Evolutionary conservation across 2,329 filamentous ascomycete genomes (phyloP).

Genomic region (Scedosporium aurantiacum): DNA sequence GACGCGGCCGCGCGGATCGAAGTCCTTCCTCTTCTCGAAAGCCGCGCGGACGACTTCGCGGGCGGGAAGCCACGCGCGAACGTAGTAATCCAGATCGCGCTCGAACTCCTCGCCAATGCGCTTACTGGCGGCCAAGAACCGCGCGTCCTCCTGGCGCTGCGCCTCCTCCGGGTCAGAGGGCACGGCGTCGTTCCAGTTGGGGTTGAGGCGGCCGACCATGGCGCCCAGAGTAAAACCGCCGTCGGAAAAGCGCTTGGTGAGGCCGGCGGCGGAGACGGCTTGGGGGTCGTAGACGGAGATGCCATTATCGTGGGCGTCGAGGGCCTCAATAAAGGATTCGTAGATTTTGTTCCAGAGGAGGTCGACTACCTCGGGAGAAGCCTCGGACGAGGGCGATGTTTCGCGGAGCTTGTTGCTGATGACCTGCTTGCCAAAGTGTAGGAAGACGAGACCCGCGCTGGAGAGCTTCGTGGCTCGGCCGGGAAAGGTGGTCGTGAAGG

Average conservation of each 20-base stretch:
- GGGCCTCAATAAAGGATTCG: conserved; percentile 83
- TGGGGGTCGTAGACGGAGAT: conserved; percentile 70
- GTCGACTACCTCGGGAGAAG: conserved; percentile 51
- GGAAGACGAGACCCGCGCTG: conserved; percentile 85
- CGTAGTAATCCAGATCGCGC: conserved; percentile 66
- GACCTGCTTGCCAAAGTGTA: conserved; percentile 85
- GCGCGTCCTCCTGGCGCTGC: conserved; percentile 68
- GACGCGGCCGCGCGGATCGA: conserved; percentile 66
- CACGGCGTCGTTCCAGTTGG: conserved; percentile 61
- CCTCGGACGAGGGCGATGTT: conserved; percentile 43
- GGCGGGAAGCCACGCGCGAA: conserved; percentile 74
- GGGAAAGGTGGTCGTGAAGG: conserved; percentile 78
- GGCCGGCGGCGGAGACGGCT: conserved; percentile 54
- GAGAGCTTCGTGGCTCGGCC: conserved; percentile 78
- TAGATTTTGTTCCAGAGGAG: conserved; percentile 84
- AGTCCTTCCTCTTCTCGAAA: conserved; percentile 55
- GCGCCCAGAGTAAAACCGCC: conserved; percentile 77
- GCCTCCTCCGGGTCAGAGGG: conserved; percentile 35
- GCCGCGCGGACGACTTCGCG: conserved; percentile 67
- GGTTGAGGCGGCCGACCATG: conserved; percentile 70
- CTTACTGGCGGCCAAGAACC: conserved; percentile 64
- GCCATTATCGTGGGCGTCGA: conserved; percentile 97
- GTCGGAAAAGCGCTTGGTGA: conserved; percentile 75
- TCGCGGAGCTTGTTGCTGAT: conserved; percentile 48
- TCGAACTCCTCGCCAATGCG: conserved; percentile 88